Base-by-base conservation (phyloP, 768 basidiomycete genomes). In the Wakefieldia striispora region DNA sequence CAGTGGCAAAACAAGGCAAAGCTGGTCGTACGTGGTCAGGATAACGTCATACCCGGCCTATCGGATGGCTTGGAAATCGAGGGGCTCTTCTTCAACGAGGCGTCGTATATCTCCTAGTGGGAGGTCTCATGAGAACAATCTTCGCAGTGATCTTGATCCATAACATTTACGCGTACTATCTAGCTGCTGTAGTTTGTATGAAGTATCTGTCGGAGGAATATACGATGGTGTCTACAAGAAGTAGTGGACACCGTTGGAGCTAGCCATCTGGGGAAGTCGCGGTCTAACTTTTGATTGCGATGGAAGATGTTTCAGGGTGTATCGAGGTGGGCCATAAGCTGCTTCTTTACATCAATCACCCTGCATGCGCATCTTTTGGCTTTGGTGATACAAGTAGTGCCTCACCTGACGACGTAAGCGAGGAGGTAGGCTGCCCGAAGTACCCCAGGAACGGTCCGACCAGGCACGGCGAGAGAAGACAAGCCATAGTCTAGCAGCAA, bases 51-150 rank as follows among this genome's bases (percentile, higher is more conserved):
- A 31, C 70, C 75, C 2, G 77, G 72, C 14, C 55, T 71, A 54
- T 67, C 71, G 19, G 62, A 56, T 3, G 75, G 70, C 16, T 43
- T 67, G 49, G 68, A 75, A 55, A 79, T 90, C 26, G 70, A 86
- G 45, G 95, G 95, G 5, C 60, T 63, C 37, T 36, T 91, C n/a
- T 97, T 88, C 75, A 89, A 81, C 62, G 95, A 98, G 66, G 90
- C 92, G 0, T 87, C 93, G 2, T 97, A 88, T 71, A 90, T 97
- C 61, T 95, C 91, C 40, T 71, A 66, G 40, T 24, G 19, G 23
- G 11, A 16, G 31, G 37, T 26, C 24, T 14, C 29, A 8, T 11
- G 19, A 26, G 6, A 27, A 23, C n/a, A 24, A 5, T 23, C 9
- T 12, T 16, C 39, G 38, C 26, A 33, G 43, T 36, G 14, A 29